Evolutionary conservation across 805 yeast species (phyloP).

Genomic region (Saccharomyces eubayanus): DNA sequence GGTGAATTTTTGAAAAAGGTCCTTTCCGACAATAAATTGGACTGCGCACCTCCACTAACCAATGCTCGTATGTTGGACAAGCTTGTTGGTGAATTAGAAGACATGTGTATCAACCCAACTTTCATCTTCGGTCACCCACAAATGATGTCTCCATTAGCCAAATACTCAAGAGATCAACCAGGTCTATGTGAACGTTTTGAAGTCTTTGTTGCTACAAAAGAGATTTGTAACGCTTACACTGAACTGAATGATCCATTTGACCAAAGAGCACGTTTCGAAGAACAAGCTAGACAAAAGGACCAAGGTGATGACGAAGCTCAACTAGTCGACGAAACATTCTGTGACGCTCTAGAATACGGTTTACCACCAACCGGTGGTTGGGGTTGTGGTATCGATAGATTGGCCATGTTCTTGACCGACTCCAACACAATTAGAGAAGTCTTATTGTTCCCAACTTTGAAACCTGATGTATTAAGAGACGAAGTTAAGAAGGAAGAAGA

Average conservation of each 20-base stretch:
- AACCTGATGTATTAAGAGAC: conserved; percentile 61
- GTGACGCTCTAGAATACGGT: conserved; percentile 96
- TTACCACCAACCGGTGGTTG: conserved; percentile 99
- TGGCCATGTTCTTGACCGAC: conserved; percentile 95
- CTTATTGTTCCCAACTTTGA: conserved; percentile 94
- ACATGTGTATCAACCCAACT: conserved; percentile 89
- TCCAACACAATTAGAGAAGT: conserved; percentile 97
- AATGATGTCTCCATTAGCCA: conserved; percentile 99
- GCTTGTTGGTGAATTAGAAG: conserved; percentile 94
- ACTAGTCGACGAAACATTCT: conserved; percentile 90
- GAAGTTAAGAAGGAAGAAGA: conserved; percentile 23
- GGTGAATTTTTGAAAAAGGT: conserved; percentile 79
- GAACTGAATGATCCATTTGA: conserved; percentile 98
- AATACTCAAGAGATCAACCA: conserved; percentile 83
- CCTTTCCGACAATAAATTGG: conserved; percentile 71
- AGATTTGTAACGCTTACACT: conserved; percentile 95
- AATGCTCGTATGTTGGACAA: conserved; percentile 98
- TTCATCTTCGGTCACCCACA: conserved; percentile 98
- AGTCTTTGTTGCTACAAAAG: conserved; percentile 97
- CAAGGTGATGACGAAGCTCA: conserved; percentile 99
- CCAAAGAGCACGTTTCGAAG: conserved; percentile 95
- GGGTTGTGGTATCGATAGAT: conserved; percentile 98
- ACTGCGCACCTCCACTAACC: conserved; percentile 85
- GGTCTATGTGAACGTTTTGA: conserved; percentile 98
- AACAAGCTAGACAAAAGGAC: conserved; percentile 96